Conservation (phyloP, 192 early-diverging fungal genomes). For the Coemansia sp. region DNA sequence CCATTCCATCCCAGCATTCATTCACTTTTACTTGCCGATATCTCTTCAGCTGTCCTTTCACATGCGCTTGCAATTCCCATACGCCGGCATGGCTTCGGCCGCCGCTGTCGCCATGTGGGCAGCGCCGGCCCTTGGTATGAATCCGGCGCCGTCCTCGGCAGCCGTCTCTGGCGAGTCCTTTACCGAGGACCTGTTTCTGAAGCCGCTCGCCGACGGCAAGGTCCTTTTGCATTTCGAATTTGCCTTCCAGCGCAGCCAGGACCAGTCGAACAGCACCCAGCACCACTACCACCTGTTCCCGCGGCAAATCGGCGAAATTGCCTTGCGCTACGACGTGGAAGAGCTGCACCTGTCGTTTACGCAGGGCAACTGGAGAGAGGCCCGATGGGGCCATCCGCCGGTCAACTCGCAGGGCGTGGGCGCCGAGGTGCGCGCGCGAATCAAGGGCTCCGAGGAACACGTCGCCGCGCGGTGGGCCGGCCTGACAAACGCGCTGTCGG, state of each 20-base stretch:
- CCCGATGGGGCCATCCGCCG: slow-evolving; percentile 66
- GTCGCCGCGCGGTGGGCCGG: slow-evolving; percentile 76
- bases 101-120: background rate
- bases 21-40: background rate
- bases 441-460: slow-evolving; percentile 39
- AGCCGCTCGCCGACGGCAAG: slow-evolving; percentile 72
- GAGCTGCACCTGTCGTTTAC: slow-evolving; percentile 87
- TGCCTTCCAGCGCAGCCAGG: slow-evolving; percentile 41
- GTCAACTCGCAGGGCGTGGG: slow-evolving; percentile 65
- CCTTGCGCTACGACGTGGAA: slow-evolving; percentile 67
- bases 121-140: background rate
- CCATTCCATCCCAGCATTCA: background rate
- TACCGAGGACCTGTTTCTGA: slow-evolving; percentile 66
- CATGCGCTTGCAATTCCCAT: background rate
- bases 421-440: slow-evolving; percentile 71
- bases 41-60: background rate
- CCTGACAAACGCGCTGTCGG: slow-evolving; percentile 86
- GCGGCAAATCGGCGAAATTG: slow-evolving; percentile 78
- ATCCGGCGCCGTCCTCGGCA: background rate
- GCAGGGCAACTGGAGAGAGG: slow-evolving; percentile 83
- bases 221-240: slow-evolving; percentile 83
- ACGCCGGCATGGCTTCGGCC: background rate
- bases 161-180: slow-evolving; percentile 50
- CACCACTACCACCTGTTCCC: slow-evolving; percentile 81
- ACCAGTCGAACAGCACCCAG: slow-evolving; percentile 23